These are phyloP conservation scores for Trypethelium eluteriae DNA, from an alignment of 495 filamentous ascomycete genomes.

Conservation along the genomic window DNA sequence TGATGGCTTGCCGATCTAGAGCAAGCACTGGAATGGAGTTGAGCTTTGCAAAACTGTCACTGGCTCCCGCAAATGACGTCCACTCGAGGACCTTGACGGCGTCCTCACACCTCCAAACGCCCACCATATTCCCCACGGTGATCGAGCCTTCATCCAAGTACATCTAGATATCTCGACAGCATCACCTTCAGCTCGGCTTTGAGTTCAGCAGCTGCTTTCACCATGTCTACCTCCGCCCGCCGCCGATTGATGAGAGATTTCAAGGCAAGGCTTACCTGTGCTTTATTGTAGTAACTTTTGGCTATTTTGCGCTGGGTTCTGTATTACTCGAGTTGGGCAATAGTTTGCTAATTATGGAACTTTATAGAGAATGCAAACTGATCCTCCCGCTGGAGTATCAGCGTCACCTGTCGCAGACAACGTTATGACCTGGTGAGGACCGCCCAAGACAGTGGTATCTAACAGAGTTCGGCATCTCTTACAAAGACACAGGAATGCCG, in stretches of 20 bases:
- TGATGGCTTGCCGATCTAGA: neutral
- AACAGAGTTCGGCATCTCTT: neutral
- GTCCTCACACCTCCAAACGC: neutral
- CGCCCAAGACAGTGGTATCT: neutral
- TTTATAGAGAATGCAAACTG: constrained; percentile 92
- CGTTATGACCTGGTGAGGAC: constrained; percentile 91
- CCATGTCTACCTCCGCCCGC: constrained; percentile 31
- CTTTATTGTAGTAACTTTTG: neutral
- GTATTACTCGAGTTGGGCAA: neutral
- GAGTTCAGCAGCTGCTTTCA: neutral
- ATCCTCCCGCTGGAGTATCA: constrained; percentile 93
- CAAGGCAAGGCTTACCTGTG: constrained; percentile 18
- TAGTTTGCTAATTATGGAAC: constrained; percentile 4
- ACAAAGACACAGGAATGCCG: constrained; percentile 70
- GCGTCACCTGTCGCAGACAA: constrained; percentile 96
- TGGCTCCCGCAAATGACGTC: neutral
- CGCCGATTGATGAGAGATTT: constrained; percentile 31
- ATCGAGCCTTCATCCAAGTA: neutral
- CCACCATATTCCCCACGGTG: neutral
- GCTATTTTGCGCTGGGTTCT: neutral
- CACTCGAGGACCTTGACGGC: neutral
- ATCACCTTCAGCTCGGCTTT: neutral
- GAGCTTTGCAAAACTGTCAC: neutral
- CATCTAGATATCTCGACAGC: neutral
- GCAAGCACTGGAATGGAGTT: neutral